These are phyloP conservation scores for Hyaloscypha hepaticicola DNA, from an alignment of 495 filamentous ascomycete genomes.

Conservation along the genomic window DNA sequence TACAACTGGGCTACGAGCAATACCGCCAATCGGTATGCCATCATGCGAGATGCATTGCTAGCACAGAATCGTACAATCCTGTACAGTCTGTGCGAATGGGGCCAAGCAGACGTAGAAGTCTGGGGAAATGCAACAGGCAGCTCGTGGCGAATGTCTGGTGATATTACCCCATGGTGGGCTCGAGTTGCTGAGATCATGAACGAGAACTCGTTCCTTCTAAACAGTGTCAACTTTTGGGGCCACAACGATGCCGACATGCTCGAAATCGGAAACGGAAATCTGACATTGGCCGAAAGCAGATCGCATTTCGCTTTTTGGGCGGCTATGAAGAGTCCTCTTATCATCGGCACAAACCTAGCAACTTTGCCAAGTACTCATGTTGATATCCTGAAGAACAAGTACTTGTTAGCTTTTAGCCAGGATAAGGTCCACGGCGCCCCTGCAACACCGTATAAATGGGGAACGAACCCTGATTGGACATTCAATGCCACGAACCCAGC, in stretches of 20 bases:
- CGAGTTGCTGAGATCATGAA: constrained; percentile 40
- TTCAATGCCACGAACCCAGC: constrained; percentile 59
- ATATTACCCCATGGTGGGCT: constrained; percentile 32
- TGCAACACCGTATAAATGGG: constrained; percentile 63
- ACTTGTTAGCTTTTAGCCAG: constrained; percentile 49
- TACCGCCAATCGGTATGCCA: constrained; percentile 14
- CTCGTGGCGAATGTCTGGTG: constrained; percentile 37
- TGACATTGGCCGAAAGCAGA: constrained; percentile 40
- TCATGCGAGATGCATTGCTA: constrained; percentile 39
- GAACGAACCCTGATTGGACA: constrained; percentile 47
- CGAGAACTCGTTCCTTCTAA: constrained; percentile 48
- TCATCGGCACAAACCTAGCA: constrained; percentile 47
- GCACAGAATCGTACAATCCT: constrained; percentile 37
- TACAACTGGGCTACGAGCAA: not conserved
- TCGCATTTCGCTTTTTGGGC: constrained; percentile 56
- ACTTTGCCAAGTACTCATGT: constrained; percentile 37
- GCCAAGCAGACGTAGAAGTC: constrained; percentile 29
- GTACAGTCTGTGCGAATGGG: constrained; percentile 41
- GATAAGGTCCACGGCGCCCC: constrained; percentile 60
- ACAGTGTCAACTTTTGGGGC: constrained; percentile 52
- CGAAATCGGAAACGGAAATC: constrained; percentile 43
- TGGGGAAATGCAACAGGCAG: constrained; percentile 35
- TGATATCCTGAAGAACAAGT: constrained; percentile 44
- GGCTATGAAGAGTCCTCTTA: constrained; percentile 50
- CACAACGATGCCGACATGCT: constrained; percentile 58